Evolutionary conservation across 352 stramenopile genomes (phyloP).

Genomic region (Globisporangium echinulatum): DNA sequence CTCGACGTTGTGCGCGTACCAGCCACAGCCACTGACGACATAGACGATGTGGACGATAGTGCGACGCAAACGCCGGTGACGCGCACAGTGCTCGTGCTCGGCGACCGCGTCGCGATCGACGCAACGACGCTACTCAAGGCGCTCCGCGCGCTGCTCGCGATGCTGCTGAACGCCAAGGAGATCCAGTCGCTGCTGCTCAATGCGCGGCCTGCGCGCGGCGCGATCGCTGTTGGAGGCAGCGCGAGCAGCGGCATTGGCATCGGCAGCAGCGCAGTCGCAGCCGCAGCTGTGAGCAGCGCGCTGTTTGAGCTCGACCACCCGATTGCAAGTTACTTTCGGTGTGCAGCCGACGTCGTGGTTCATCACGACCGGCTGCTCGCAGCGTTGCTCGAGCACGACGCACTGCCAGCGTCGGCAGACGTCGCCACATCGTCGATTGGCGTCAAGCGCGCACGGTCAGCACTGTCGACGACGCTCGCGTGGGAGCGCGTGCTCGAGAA

Average conservation of each 20-base stretch:
- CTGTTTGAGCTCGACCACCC: constrained; percentile 37
- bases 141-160: constrained; percentile 30
- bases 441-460: constrained; percentile 11
- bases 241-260: not conserved
- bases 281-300: not conserved
- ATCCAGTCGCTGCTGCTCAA: constrained; percentile 36
- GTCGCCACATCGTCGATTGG: not conserved
- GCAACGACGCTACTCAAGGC: constrained; percentile 29
- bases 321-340: constrained; percentile 37
- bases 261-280: not conserved
- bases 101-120: constrained; percentile 21
- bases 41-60: not conserved
- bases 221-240: not conserved
- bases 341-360: constrained; percentile 43
- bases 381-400: constrained; percentile 9
- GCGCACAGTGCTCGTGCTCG: not conserved
- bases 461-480: constrained; percentile 19
- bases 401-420: not conserved
- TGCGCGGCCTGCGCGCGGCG: constrained; percentile 17
- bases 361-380: constrained; percentile 50
- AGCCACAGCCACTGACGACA: not conserved
- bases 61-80: not conserved
- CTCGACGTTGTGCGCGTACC: not conserved
- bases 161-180: constrained; percentile 39
- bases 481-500: constrained; percentile 44